Base-by-base conservation (phyloP, 805 yeast genomes). In the Pichia thaimueangensis region DNA sequence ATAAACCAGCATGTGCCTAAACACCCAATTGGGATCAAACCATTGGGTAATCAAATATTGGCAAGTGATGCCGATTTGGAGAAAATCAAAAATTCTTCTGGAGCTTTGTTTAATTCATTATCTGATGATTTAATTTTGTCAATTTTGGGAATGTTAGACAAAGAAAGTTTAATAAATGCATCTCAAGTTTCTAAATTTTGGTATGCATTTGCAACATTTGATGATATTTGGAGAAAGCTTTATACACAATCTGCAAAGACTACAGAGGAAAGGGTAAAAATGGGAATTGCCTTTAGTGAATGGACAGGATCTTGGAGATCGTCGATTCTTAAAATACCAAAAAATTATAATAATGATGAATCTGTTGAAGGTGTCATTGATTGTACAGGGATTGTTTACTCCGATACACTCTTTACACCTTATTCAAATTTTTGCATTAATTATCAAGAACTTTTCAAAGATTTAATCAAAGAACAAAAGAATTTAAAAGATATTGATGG, bases 241-340 rank as follows among this genome's bases (percentile, higher is more conserved):
- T 78, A 80, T 54, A 63, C 71, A 28, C n/a, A n/a, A n/a, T n/a
- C n/a, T n/a, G 44, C 51, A 13, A 43, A 49, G 21, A 47, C 51
- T 20, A 38, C 35, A 2, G 31, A 34, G 15, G 27, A 37, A 21
- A 17, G 53, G 10, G 8, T 3, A 15, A 15, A n/a, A 13, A 13
- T 16, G 3, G 32, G 30, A 37, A 48, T 22, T 37, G 47, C 11
- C 32, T 58, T 33, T 49, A 48, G 47, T 2, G 49, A 51, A 27
- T 87, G 96, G 96, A 58, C 54, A 24, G 96, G 96, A 1, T 74
- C 87, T 2, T 88, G 96, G 96, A 71, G 89, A 51, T 64, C 73
- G 30, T 78, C 91, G 3, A 64, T 74, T 27, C 59, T 78, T 47
- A 57, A 62, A 0, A 47, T 70, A 7, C 53, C 62, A 4, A 54